Conservation (phyloP, 2,329 filamentous ascomycete genomes). For the Colletotrichum sp. region DNA sequence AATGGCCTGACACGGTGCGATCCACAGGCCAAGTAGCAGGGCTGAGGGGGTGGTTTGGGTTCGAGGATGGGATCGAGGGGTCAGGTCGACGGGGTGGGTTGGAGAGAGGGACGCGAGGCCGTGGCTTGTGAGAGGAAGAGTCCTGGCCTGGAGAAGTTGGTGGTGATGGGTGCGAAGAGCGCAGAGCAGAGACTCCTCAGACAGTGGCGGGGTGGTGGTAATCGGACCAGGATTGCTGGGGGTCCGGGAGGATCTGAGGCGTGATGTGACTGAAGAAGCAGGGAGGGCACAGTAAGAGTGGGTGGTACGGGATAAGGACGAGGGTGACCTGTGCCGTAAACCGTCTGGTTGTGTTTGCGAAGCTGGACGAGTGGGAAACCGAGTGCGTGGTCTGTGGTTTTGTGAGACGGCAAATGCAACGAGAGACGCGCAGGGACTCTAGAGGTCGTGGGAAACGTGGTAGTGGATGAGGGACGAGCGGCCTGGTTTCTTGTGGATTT, state of each 20-base stretch:
- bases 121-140: background rate
- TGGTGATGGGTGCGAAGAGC: background rate
- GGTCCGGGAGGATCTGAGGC: slow-evolving; percentile 6
- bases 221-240: slow-evolving; percentile 1
- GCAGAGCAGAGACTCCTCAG: background rate
- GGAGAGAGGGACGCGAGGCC: background rate
- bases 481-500: background rate
- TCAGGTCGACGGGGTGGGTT: background rate
- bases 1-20: slow-evolving; percentile 19
- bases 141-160: background rate
- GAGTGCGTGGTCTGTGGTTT: background rate
- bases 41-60: slow-evolving; percentile 12
- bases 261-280: background rate
- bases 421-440: slow-evolving; percentile 5
- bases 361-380: background rate
- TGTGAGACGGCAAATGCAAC: slow-evolving; percentile 20
- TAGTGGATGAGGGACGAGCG: background rate
- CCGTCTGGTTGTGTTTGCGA: background rate
- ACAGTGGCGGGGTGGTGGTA: background rate
- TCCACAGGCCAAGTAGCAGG: slow-evolving; percentile 14
- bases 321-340: background rate
- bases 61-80: background rate
- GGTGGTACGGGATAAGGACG: background rate
- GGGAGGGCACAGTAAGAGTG: background rate
- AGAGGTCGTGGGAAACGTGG: background rate